Evolutionary conservation across 768 basidiomycete species (phyloP), one percentile per base, ranked within the genome.

Genomic region (Lactarius akahatsu): DNA sequence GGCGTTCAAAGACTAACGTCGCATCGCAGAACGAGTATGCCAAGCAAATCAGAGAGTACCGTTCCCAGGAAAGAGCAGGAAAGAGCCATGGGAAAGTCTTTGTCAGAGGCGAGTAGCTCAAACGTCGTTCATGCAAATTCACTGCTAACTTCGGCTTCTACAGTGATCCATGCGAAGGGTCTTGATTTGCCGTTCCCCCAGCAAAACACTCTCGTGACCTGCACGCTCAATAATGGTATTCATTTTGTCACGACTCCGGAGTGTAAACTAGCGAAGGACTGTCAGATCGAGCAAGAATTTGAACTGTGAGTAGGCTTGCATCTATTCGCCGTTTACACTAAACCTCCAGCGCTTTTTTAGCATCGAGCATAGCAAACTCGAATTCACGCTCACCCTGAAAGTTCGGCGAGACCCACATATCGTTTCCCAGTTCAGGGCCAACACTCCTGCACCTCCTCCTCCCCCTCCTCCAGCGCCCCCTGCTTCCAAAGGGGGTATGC

Each of bases 201-300:
- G n/a, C 82, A 92, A 69, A 77, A 84, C 0, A 94, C 95, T 0
- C 82, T 79, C 32, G 79, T 97, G 65, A 89, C 88, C 11, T 93
- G 93, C 75, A 94, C 93, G 0, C 81, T 98, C 68, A 97, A 98
- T 77, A 98, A 98, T 72, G 96, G 95, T 9, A 96, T 98, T 59
- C 95, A 97, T 76, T 95, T 90, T 69, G 96, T 98, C 41, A 92
- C 91, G 4, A 97, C 93, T 9, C 94, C 91, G 1, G 90, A 92
- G 72, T 85, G 81, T 62, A 79, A 80, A n/a, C 75, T 95, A 3
- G 79, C 75, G 34, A 73, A 75, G 50, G 85, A 89, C 57, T 83
- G 84, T 61, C 80, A 81, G 13, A 89, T 96, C 62, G 88, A 92
- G 57, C 92, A 94, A 74, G 94, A 96, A 74, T 96, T 96, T 72